These are phyloP conservation scores for Cruciata laevipes DNA, from an alignment of 257 asterid species.

Conservation along the genomic window DNA sequence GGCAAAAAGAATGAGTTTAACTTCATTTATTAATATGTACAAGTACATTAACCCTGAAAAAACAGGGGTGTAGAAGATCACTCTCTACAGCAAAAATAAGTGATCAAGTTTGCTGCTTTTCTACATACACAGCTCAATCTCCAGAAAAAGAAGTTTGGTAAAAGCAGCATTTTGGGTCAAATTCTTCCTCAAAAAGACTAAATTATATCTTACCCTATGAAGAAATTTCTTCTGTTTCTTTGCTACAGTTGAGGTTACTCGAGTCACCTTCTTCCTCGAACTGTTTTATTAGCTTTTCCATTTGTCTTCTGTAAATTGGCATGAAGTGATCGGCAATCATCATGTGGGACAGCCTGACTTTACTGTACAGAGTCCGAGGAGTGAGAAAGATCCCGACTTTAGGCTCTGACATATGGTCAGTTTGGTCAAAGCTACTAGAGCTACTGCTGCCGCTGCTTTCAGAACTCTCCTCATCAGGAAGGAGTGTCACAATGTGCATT, in stretches of 20 bases:
- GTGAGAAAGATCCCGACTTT: conserved; percentile 69
- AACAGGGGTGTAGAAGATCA: not conserved
- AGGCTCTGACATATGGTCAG: conserved; percentile 25
- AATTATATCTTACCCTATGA: conserved; percentile 2
- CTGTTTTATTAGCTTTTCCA: conserved; percentile 64
- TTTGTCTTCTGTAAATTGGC: conserved; percentile 83
- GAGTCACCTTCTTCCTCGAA: conserved; percentile 42
- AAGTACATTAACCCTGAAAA: not conserved
- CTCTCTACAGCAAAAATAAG: not conserved
- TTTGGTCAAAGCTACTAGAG: conserved; percentile 24
- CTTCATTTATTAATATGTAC: not conserved
- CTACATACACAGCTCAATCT: not conserved
- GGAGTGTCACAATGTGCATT: conserved; percentile 78
- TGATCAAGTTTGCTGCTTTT: not conserved
- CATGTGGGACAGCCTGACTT: conserved; percentile 72
- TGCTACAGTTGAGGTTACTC: conserved; percentile 9
- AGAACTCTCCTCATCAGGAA: conserved; percentile 29
- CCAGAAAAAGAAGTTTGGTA: not conserved
- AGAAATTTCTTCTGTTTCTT: conserved; percentile 21
- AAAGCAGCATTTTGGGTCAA: conserved; percentile 9
- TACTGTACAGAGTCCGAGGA: conserved; percentile 67
- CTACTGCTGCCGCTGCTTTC: conserved; percentile 25
- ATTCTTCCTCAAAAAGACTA: conserved; percentile 5
- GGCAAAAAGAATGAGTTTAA: not conserved
- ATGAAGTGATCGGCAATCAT: conserved; percentile 95